Percentiles rank a stretch among this genome's conserved stretches.
phyloP scores from a whole-genome alignment of 305 asterid genomes.

The Fraxinus sp. region DNA sequence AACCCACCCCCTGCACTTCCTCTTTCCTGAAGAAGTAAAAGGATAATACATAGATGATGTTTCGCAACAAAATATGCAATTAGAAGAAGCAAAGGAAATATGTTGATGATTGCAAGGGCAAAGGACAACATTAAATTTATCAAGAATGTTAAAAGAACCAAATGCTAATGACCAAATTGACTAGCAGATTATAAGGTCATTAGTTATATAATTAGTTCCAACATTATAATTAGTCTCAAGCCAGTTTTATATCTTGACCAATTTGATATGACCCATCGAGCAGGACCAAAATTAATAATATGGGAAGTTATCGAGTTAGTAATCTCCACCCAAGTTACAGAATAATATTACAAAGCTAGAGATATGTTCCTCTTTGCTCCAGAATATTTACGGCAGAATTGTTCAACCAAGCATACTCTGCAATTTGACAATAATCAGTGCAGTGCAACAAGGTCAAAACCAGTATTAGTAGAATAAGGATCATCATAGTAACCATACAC shows the following conservation, averaged over 20 bases:
- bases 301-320: neutral
- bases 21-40: constrained; percentile 10
- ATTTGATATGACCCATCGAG: neutral
- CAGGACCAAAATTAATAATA: neutral
- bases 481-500: neutral
- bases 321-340: neutral
- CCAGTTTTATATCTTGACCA: neutral
- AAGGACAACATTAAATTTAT: neutral
- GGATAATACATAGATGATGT: neutral
- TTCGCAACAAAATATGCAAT: neutral
- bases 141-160: constrained; percentile 10
- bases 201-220: constrained; percentile 3
- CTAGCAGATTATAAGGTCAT: neutral
- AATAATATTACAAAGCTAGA: constrained; percentile 3
- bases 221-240: neutral
- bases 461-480: constrained; percentile 19
- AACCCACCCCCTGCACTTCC: constrained; percentile 1
- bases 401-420: neutral
- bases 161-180: neutral
- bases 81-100: constrained; percentile 3
- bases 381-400: neutral
- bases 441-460: constrained; percentile 1
- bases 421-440: constrained; percentile 1
- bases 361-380: constrained; percentile 5
- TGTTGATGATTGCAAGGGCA: constrained; percentile 6